A percentile compares a stretch with the other conserved stretches of the same genome.
Conservation (phyloP, 176 grass and related monocot genomes). For the Musa beccarii region DNA sequence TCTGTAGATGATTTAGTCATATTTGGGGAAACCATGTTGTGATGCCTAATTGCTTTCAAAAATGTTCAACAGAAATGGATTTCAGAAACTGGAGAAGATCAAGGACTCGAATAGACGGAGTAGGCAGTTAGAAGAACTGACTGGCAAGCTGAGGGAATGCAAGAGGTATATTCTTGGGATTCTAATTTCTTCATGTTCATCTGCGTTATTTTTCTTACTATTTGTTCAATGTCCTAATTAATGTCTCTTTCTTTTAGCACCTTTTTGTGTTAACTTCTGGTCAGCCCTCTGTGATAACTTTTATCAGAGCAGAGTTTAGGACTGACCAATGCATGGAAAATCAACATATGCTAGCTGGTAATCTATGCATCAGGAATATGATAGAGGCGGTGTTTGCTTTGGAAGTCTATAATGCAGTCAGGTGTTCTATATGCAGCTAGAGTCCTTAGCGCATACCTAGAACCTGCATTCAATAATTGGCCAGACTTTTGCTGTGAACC, state of each 20-base stretch:
- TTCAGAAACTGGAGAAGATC: constrained; percentile 96
- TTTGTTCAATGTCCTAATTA: neutral
- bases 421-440: neutral
- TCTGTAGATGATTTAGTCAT: no score
- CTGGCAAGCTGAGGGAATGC: constrained; percentile 93
- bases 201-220: neutral
- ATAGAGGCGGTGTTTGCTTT: no score
- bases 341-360: no score
- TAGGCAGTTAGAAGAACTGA: constrained; percentile 84
- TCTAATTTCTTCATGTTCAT: neutral
- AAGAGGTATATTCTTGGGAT: constrained; percentile 50
- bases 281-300: no score
- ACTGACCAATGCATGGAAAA: no score
- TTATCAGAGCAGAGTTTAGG: no score
- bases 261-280: no score
- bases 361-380: no score
- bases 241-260: neutral
- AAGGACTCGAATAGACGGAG: constrained; percentile 78
- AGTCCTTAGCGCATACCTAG: neutral
- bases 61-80: constrained; percentile 60
- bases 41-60: neutral
- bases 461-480: neutral
- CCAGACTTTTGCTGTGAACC: neutral
- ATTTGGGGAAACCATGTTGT: neutral
- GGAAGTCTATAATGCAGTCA: no score